Base-by-base conservation (phyloP, 257 asterid species). In the Jacaranda copaia region DNA sequence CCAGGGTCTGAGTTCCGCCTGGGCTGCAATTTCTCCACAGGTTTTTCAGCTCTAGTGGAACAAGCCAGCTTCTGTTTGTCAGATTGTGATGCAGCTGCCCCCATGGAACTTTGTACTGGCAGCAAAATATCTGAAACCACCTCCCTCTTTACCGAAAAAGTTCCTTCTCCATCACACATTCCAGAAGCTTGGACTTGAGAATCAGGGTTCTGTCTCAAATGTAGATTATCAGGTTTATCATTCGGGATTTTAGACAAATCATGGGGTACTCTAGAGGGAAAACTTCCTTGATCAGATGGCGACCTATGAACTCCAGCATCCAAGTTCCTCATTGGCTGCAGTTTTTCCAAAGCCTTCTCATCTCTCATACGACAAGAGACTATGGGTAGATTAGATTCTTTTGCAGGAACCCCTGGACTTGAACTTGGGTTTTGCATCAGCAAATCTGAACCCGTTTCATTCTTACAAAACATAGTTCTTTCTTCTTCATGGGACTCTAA, bases 301-400 rank as follows among this genome's bases (percentile, higher is more conserved):
- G 77, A 64, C 11, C 51, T 20, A 18, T 79, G 83, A 36, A 39
- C 70, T 64, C 71, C 83, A 67, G 40, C 35, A 1, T 88, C 88
- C 75, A 79, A 83, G 82, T 82, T 84, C 69, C 84, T 80, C 80
- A 82, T 82, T 16, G 89, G 87, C 80, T 73, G 85, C 84, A 84
- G 73, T 75, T 84, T 84, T 73, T 81, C 74, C 75, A 79, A 53
- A 70, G 84, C 58, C 70, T 81, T 83, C 57, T 85, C 85, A 46
- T 79, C 74, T 53, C 52, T 70, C 51, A 39, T 25, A 42, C 74
- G 68, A 79, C 61, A 81, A 76, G 82, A 65, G 57, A 69, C 80
- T 46, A 36, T 69, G 74, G 79, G 79, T 77, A 79, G 90, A 64
- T 80, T 71, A 75, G 84, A 64, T 66, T 82, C 81, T 49, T 83